These are phyloP conservation scores for Sporothrix globosa DNA, from an alignment of 2,329 filamentous ascomycete genomes.

Conservation along the genomic window DNA sequence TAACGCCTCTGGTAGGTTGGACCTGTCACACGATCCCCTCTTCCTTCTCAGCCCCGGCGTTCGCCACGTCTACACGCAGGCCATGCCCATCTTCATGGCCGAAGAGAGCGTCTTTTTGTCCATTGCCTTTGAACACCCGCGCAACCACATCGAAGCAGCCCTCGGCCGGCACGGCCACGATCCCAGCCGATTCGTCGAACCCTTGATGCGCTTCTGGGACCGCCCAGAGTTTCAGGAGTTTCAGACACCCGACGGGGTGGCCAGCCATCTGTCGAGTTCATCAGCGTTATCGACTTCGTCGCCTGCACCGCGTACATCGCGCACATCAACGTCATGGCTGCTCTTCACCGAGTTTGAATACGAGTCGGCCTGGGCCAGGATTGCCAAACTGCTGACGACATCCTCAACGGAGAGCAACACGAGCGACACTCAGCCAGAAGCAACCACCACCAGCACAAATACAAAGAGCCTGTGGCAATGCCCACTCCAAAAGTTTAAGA, in stretches of 20 bases:
- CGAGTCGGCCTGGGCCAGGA: not conserved
- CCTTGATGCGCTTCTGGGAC: not conserved
- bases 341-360: conserved; percentile 16
- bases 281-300: too few species aligned
- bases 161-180: not conserved
- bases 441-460: too few species aligned
- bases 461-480: too few species aligned
- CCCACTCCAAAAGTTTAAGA: too few species aligned
- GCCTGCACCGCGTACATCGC: too few species aligned
- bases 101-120: conserved; percentile 24
- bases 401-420: not conserved
- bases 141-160: not conserved
- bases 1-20: not conserved
- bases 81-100: conserved; percentile 8
- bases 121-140: not conserved
- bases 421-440: not conserved
- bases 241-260: too few species aligned
- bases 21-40: conserved; percentile 10
- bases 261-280: too few species aligned
- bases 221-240: not conserved
- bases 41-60: conserved; percentile 19
- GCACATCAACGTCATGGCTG: not conserved
- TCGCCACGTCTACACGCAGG: conserved; percentile 17
- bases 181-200: not conserved
- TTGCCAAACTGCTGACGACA: not conserved